Evolutionary conservation across 2,329 filamentous ascomycete genomes (phyloP).

Genomic region (Cordyceps javanica): DNA sequence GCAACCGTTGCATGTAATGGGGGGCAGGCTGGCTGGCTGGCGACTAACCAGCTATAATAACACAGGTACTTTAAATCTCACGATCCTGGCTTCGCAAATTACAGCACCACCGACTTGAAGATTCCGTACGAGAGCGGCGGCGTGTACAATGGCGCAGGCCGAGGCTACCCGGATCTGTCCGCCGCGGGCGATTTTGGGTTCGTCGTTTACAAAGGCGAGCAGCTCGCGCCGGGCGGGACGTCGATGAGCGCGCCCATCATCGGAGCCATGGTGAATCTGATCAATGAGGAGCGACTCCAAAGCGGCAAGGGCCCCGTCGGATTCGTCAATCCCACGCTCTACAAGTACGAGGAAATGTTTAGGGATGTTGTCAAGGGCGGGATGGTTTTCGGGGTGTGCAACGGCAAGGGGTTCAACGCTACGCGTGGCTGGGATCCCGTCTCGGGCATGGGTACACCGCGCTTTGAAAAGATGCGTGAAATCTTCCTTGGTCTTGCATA

Average conservation of each 20-base stretch:
- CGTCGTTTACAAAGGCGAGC: slow-evolving; percentile 28
- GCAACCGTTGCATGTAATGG: no score
- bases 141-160: slow-evolving; percentile 33
- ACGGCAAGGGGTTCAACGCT: not conserved
- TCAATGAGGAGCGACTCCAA: slow-evolving; percentile 16
- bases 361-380: slow-evolving; percentile 10
- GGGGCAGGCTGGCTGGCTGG: no score
- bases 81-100: slow-evolving; percentile 29
- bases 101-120: slow-evolving; percentile 25
- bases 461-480: slow-evolving; percentile 3
- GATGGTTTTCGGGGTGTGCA: slow-evolving; percentile 10
- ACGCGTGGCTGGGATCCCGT: slow-evolving; percentile 12
- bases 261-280: slow-evolving; percentile 15
- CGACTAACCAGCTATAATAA: not conserved
- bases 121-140: slow-evolving; percentile 28
- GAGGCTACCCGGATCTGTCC: slow-evolving; percentile 33
- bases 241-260: slow-evolving; percentile 15
- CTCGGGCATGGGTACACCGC: slow-evolving; percentile 11
- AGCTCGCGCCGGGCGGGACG: slow-evolving; percentile 10
- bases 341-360: slow-evolving; percentile 11
- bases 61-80: slow-evolving; percentile 28
- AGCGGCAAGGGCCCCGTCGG: slow-evolving; percentile 32
- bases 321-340: slow-evolving; percentile 21
- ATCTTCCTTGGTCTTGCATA: slow-evolving; percentile 12
- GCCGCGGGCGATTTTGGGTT: slow-evolving; percentile 40